A percentile compares a stretch with the other conserved stretches of the same genome.
phyloP scores from a whole-genome alignment of 2,329 filamentous ascomycete species.

The Myriosclerotinia scirpicola region DNA sequence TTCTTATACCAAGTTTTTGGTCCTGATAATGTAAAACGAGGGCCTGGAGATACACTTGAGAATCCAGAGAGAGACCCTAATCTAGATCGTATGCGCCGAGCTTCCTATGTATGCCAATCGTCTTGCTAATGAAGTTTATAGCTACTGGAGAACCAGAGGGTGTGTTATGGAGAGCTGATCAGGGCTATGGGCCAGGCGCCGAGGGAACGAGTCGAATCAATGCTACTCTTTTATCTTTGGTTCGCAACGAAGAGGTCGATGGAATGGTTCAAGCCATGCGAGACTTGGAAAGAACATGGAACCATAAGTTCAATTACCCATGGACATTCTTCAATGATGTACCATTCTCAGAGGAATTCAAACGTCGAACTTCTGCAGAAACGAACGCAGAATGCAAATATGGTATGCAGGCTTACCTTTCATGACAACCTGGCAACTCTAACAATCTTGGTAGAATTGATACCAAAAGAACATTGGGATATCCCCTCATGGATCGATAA shows the following conservation, averaged over 20 bases:
- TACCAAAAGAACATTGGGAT: slow-evolving; percentile 95
- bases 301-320: slow-evolving; percentile 98
- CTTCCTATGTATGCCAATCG: neutral
- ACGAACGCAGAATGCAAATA: slow-evolving; percentile 89
- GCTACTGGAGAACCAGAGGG: slow-evolving; percentile 83
- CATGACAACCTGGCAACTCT: slow-evolving; percentile 28
- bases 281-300: slow-evolving; percentile 94
- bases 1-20: slow-evolving; percentile 75
- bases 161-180: slow-evolving; percentile 67
- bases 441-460: slow-evolving; percentile 60
- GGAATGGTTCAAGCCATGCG: slow-evolving; percentile 85
- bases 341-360: slow-evolving; percentile 92
- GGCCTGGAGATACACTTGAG: slow-evolving; percentile 48
- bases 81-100: slow-evolving; percentile 69
- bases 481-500: slow-evolving; percentile 89
- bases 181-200: slow-evolving; percentile 76
- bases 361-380: slow-evolving; percentile 71
- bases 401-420: slow-evolving; percentile 52
- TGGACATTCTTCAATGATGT: slow-evolving; percentile 99
- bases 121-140: slow-evolving; percentile 43
- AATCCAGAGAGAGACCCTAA: slow-evolving; percentile 80
- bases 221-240: slow-evolving; percentile 86
- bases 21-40: slow-evolving; percentile 48
- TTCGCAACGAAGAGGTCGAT: slow-evolving; percentile 85
- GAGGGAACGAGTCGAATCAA: slow-evolving; percentile 81